Base-by-base conservation (phyloP, 306 rosid species). In the Luffa aegyptiaca region DNA sequence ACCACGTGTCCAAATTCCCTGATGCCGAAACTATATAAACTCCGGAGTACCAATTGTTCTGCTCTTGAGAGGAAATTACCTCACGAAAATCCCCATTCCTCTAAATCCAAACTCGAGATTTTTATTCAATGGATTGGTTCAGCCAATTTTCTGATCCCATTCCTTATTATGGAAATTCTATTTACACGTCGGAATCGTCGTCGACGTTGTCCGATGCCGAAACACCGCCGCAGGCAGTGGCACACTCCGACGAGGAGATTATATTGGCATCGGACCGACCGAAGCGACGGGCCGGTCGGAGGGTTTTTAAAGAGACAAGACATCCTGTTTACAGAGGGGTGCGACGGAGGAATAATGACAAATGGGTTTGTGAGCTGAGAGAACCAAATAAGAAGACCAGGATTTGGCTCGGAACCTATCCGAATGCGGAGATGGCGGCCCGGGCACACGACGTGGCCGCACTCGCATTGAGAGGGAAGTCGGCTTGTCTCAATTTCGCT, bases 381-480 rank as follows among this genome's bases (percentile, higher is more conserved):
- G 92, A 91, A 35, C 98, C 98, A 2, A 75, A 87, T 31, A 83
- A 81, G 69, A 93, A 90, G 48, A 18, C 89, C 0, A 85, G 97
- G 59, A 88, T 95, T 6, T 95, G 98, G 98, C 92, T 95, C 1
- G 98, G 98, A 12, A 95, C 98, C 0, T 91, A 91, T 69, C 81
- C 88, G 0, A 95, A 92, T 0, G 87, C 97, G 0, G 93, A 95
- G 79, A 95, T 92, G 95, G 97, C 97, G 0, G 98, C 97, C 0
- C 85, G 98, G 0, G 98, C 98, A 0, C 97, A 95, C 16, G 98
- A 95, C 46, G 93, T 95, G 36, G 97, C 98, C 0, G 93, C 92
- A 1, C 82, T 95, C 4, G 86, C 90, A 0, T 82, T 92, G 3
- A 64, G 90, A 0, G 97, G 93, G 0, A 91, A 81, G 63, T 86